These are phyloP conservation scores for Cladosporium sp. DNA, from an alignment of 2,329 filamentous ascomycete genomes.

Conservation along the genomic window DNA sequence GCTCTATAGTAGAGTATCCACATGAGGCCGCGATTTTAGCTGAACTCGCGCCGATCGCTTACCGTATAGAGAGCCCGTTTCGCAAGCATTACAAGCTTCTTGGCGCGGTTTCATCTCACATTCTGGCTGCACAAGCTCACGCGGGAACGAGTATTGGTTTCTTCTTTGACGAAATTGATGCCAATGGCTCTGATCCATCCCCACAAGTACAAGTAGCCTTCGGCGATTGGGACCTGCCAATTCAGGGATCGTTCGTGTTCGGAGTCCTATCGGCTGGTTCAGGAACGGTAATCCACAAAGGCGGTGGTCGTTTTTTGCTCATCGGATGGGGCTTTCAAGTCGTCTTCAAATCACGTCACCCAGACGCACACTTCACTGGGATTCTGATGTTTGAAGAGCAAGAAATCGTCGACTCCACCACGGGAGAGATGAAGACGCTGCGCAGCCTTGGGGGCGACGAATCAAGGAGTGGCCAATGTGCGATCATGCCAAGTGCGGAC, in stretches of 20 bases:
- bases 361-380: constrained; percentile 38
- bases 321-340: constrained; percentile 46
- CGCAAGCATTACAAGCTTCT: too few relatives aligned
- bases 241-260: constrained; percentile 45
- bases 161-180: too few relatives aligned
- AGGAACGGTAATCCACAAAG: constrained; percentile 42
- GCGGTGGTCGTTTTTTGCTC: constrained; percentile 39
- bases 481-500: constrained; percentile 55
- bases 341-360: constrained; percentile 27
- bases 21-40: too few relatives aligned
- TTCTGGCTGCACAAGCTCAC: too few relatives aligned
- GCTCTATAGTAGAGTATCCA: too few relatives aligned
- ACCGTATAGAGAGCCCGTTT: too few relatives aligned
- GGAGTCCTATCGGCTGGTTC: constrained; percentile 39
- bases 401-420: constrained; percentile 33
- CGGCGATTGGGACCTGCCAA: constrained; percentile 34
- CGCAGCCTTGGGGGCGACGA: constrained; percentile 43
- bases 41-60: too few relatives aligned
- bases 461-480: constrained; percentile 44
- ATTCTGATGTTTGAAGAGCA: constrained; percentile 43
- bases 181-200: too few relatives aligned
- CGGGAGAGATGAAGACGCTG: constrained; percentile 35
- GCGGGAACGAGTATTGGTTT: too few relatives aligned
- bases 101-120: too few relatives aligned
- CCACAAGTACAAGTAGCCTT: too few relatives aligned